Percentiles rank a stretch among this genome's conserved stretches.
phyloP scores from a whole-genome alignment of 768 basidiomycete genomes.

The Trametes cingulata region DNA sequence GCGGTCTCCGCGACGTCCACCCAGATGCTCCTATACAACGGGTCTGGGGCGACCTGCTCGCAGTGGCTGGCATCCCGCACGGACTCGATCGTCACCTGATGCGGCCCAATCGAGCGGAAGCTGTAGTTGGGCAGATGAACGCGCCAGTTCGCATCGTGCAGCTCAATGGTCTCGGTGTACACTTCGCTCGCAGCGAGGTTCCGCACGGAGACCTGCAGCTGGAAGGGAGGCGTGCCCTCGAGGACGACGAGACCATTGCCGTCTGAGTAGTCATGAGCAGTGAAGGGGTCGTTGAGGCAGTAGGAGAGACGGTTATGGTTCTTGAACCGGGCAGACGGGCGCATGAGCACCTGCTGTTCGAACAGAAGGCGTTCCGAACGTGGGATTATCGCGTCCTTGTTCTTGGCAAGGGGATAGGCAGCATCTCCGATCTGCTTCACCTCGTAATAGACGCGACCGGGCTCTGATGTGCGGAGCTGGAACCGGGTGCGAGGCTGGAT shows the following conservation, averaged over 20 bases:
- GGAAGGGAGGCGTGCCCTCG: conserved; percentile 87
- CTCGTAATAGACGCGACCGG: conserved; percentile 87
- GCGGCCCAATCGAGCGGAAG: conserved; percentile 79
- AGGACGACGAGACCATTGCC: conserved; percentile 66
- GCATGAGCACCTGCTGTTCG: conserved; percentile 81
- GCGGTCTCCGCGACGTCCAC: conserved; percentile 97
- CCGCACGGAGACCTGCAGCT: conserved; percentile 69
- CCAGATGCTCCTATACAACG: conserved; percentile 64
- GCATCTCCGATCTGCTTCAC: conserved; percentile 87
- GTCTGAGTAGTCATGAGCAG: conserved; percentile 50
- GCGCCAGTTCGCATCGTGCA: conserved; percentile 62
- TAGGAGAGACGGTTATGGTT: conserved; percentile 65
- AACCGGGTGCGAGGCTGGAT: conserved; percentile 80
- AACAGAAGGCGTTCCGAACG: conserved; percentile 70
- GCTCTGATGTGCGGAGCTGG: conserved; percentile 73
- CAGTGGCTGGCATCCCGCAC: conserved; percentile 83
- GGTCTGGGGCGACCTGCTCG: conserved; percentile 68
- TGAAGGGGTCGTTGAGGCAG: conserved; percentile 72
- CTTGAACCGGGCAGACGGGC: conserved; percentile 81
- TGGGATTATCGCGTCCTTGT: conserved; percentile 62
- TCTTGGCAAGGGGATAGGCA: conserved; percentile 76
- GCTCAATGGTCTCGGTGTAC: conserved; percentile 53
- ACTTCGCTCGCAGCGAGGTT: conserved; percentile 73
- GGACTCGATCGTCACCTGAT: conserved; percentile 75
- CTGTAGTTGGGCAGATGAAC: conserved; percentile 66